Evolutionary conservation across 257 asterid genomes (phyloP).

Genomic region (Primulina tabacum): DNA sequence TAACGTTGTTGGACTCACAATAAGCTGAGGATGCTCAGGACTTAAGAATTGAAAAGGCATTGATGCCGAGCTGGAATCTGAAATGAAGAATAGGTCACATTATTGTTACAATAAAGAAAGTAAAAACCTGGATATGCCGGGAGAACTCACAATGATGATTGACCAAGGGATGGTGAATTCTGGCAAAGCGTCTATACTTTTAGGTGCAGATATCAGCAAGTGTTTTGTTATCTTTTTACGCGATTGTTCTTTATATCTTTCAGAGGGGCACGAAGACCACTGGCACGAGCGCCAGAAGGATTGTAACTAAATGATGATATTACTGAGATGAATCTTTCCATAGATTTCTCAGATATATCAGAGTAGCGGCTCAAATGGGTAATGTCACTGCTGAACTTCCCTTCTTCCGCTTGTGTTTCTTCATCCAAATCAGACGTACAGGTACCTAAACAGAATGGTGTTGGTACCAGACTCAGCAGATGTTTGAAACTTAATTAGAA

Average conservation of each 20-base stretch:
- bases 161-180: not conserved
- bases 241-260: slow-evolving; percentile 64
- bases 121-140: not conserved
- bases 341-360: slow-evolving; percentile 75
- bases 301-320: slow-evolving; percentile 75
- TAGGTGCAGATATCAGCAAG: not conserved
- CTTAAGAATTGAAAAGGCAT: not conserved
- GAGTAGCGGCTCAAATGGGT: slow-evolving; percentile 50
- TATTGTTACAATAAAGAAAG: not conserved
- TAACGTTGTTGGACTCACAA: not conserved
- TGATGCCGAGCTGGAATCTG: not conserved
- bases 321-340: slow-evolving; percentile 72
- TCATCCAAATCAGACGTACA: slow-evolving; percentile 32
- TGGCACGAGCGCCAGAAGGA: slow-evolving; percentile 80
- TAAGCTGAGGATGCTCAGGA: not conserved
- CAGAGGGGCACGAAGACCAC: slow-evolving; percentile 95
- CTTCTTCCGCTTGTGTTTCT: slow-evolving; percentile 36
- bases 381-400: slow-evolving; percentile 49
- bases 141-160: not conserved
- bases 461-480: not conserved
- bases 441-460: slow-evolving; percentile 38
- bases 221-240: slow-evolving; percentile 43
- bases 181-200: not conserved
- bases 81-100: not conserved
- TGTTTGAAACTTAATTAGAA: not conserved